Percentiles rank a stretch among this genome's conserved stretches.
Conservation (phyloP, 345 rosid genomes). For the Corymbia maculata region DNA sequence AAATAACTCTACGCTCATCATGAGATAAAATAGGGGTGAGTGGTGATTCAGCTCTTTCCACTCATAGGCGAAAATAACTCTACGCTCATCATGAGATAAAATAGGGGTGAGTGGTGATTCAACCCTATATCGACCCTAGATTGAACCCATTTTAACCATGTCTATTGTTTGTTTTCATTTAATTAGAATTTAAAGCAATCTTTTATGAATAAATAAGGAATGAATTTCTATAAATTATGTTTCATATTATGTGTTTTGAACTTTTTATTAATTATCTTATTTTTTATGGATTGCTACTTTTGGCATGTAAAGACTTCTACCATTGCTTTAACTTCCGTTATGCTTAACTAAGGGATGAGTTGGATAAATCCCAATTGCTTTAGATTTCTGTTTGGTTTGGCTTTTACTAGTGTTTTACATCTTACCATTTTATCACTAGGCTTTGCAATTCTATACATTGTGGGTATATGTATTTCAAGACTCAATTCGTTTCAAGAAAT, state of each 20-base stretch:
- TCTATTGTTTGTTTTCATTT: too few relatives aligned
- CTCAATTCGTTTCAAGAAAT: not conserved
- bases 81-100: not conserved
- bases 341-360: not conserved
- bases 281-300: not conserved
- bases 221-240: not conserved
- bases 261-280: not conserved
- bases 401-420: not conserved
- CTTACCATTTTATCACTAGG: not conserved
- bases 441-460: not conserved
- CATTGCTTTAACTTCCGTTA: not conserved
- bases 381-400: not conserved
- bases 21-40: not conserved
- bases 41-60: rapidly evolving
- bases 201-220: not conserved
- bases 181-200: not conserved
- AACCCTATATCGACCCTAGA: not conserved
- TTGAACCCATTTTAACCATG: not conserved
- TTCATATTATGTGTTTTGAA: not conserved
- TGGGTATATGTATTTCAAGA: not conserved
- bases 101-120: rapidly evolving
- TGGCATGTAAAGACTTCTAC: not conserved
- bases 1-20: not conserved
- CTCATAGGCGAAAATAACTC: not conserved
- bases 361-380: not conserved